Percentiles rank a stretch among this genome's conserved stretches.
phyloP scores from a whole-genome alignment of 2,329 filamentous ascomycete genomes.

The Knufia fluminis region DNA sequence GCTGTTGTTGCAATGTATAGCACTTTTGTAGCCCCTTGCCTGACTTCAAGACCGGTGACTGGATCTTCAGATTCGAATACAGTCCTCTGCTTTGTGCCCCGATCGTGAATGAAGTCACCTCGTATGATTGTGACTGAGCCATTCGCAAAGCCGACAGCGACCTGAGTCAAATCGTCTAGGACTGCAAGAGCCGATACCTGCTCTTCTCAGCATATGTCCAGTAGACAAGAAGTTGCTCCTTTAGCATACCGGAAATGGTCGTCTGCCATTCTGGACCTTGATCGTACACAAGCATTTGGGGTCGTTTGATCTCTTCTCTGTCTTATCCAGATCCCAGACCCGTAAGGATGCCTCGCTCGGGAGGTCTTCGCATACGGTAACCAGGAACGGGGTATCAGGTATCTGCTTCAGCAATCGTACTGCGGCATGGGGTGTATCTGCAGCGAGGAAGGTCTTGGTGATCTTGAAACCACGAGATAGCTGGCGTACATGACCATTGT shows the following conservation, averaged over 20 bases:
- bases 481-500: constrained; percentile 78
- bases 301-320: constrained; percentile 83
- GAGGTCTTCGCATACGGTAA: constrained; percentile 75
- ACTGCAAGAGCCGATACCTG: constrained; percentile 81
- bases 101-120: constrained; percentile 89
- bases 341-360: constrained; percentile 81
- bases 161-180: constrained; percentile 78
- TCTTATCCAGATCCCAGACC: constrained; percentile 94
- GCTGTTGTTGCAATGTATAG: constrained; percentile 89
- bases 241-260: constrained; percentile 71
- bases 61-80: constrained; percentile 97
- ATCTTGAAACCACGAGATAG: constrained; percentile 81
- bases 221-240: background rate
- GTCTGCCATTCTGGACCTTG: constrained; percentile 77
- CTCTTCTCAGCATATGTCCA: constrained; percentile 12
- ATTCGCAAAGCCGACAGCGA: constrained; percentile 93
- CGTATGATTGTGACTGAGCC: constrained; percentile 87
- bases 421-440: constrained; percentile 54
- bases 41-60: constrained; percentile 79
- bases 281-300: constrained; percentile 83
- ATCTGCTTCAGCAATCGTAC: constrained; percentile 91
- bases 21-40: constrained; percentile 56
- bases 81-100: constrained; percentile 85
- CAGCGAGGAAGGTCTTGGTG: constrained; percentile 74
- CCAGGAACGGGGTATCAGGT: constrained; percentile 72